Conservation (phyloP, 768 basidiomycete genomes). For the Hygrophoropsis aurantiaca region DNA sequence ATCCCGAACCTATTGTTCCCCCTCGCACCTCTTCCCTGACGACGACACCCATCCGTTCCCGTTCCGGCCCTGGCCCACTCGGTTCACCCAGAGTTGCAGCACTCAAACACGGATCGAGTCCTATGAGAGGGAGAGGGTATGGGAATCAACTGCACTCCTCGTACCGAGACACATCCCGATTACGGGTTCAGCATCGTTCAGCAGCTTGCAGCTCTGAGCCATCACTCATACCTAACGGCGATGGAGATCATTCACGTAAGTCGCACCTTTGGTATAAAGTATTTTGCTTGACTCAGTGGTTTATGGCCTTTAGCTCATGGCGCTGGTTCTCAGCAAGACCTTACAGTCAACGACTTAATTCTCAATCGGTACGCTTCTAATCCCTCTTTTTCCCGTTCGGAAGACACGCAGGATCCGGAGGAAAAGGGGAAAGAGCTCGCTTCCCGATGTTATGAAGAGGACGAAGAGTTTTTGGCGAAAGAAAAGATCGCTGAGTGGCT, state of each 20-base stretch:
- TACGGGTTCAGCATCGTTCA: conserved; percentile 68
- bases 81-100: conserved; percentile 34
- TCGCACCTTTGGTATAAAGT: conserved; percentile 11
- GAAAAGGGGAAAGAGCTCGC: conserved; percentile 72
- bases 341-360: conserved; percentile 50
- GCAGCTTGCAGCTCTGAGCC: conserved; percentile 81
- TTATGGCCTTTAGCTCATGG: conserved; percentile 21
- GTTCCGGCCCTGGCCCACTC: conserved; percentile 25
- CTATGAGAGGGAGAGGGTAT: conserved; percentile 44
- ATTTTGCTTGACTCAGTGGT: conserved; percentile 15
- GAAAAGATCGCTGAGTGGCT: conserved; percentile 98
- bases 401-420: conserved; percentile 60
- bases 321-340: conserved; percentile 52
- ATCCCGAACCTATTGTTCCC: conserved; percentile 27
- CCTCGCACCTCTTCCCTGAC: conserved; percentile 31
- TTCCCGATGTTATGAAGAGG: conserved; percentile 78
- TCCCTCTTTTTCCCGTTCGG: conserved; percentile 37
- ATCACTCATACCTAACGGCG: conserved; percentile 59
- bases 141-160: conserved; percentile 34
- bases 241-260: conserved; percentile 53
- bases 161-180: conserved; percentile 40
- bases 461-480: conserved; percentile 77
- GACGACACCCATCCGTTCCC: conserved; percentile 29
- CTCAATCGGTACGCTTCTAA: conserved; percentile 45
- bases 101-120: conserved; percentile 39